Conservation (phyloP, 73 alveolate species). For the Durusdinium trenchii region DNA sequence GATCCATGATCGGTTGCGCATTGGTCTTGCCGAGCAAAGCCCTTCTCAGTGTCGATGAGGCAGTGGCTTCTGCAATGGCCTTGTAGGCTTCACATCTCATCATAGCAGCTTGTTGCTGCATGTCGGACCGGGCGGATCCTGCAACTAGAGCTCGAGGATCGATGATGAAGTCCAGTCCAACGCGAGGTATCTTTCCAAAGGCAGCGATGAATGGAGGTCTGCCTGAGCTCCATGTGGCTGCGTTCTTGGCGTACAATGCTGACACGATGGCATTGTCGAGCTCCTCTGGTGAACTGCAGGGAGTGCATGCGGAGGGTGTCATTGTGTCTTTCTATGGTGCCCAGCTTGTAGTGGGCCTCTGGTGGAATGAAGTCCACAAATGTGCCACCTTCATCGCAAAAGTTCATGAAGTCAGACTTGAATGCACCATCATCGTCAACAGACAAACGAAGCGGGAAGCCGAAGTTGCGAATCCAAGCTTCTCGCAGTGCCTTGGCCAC, state of each 20-base stretch:
- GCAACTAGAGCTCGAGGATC: background rate
- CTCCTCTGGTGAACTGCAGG: background rate
- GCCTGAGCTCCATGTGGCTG: background rate
- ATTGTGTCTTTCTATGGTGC: constrained; percentile 1
- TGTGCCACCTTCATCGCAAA: background rate
- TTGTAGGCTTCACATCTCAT: background rate
- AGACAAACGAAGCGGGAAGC: background rate
- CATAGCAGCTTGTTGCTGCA: background rate
- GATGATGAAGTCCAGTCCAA: background rate
- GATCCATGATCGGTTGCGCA: background rate
- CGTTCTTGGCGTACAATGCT: background rate
- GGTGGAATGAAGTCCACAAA: background rate
- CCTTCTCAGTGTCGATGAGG: background rate
- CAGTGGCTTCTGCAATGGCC: background rate
- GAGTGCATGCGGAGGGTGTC: background rate
- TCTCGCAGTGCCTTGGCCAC: background rate
- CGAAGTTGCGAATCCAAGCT: background rate
- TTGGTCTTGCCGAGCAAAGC: background rate
- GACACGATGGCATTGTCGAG: background rate
- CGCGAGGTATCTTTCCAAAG: background rate
- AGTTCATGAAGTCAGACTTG: background rate
- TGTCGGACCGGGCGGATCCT: background rate
- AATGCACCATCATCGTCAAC: constrained; percentile 8
- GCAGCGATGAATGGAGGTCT: constrained; percentile 1
- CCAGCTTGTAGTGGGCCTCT: background rate